A percentile compares a stretch with the other conserved stretches of the same genome.
Evolutionary conservation across 192 early-diverging fungal species (phyloP).

Genomic region (Coemansia sp.): DNA sequence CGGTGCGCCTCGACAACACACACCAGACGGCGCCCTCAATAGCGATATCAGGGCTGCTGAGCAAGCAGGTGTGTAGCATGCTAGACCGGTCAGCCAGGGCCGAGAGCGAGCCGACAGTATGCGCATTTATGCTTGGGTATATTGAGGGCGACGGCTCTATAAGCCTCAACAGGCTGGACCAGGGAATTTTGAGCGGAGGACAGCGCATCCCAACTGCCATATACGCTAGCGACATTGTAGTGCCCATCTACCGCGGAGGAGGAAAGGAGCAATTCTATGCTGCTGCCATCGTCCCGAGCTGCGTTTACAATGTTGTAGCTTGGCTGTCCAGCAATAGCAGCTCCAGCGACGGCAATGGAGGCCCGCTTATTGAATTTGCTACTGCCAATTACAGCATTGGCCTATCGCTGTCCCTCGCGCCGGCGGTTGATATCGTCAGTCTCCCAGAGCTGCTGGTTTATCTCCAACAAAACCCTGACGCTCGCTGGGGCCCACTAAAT

Average conservation of each 20-base stretch:
- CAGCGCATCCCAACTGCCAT: slow-evolving; percentile 36
- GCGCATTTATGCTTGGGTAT: slow-evolving; percentile 45
- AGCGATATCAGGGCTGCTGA: slow-evolving; percentile 33
- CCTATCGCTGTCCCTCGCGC: slow-evolving; percentile 11
- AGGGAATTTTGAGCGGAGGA: slow-evolving; percentile 17
- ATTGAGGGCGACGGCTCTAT: slow-evolving; percentile 32
- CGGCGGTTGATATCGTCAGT: slow-evolving; percentile 13
- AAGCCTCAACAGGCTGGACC: slow-evolving; percentile 47
- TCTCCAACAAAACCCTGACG: slow-evolving; percentile 7
- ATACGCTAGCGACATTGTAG: slow-evolving; percentile 21
- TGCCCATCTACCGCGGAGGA: slow-evolving; percentile 33
- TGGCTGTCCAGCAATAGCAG: slow-evolving; percentile 13
- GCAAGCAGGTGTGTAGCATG: slow-evolving; percentile 33
- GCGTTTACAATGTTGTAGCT: slow-evolving; percentile 18
- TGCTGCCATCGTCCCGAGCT: slow-evolving; percentile 12
- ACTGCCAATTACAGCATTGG: slow-evolving; percentile 8
- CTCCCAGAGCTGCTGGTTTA: slow-evolving; percentile 29
- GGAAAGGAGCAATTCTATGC: slow-evolving; percentile 27
- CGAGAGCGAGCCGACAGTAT: slow-evolving; percentile 5
- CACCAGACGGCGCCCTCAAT: background rate
- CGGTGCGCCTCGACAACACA: slow-evolving; percentile 4
- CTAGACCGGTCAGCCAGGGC: background rate
- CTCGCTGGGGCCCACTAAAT: slow-evolving; percentile 17
- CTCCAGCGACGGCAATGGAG: background rate
- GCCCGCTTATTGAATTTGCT: slow-evolving; percentile 21